Base-by-base conservation (phyloP, 306 rosid genomes). In the Arachis stenosperma region DNA sequence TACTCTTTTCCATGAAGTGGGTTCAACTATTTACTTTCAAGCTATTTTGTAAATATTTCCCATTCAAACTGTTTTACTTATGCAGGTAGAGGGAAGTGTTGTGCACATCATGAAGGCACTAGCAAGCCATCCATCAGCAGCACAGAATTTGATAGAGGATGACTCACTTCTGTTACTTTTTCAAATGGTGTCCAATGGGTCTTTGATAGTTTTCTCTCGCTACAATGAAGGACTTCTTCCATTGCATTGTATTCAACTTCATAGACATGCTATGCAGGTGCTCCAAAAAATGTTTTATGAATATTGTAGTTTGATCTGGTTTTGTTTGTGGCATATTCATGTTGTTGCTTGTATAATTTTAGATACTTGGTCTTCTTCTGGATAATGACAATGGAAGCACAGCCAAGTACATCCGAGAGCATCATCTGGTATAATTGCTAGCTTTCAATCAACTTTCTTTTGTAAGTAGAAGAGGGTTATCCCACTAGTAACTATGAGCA, bases 251-350 rank as follows among this genome's bases (percentile, higher is more conserved):
- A 95, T 91, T 67, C 99, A 95, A 68, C 98, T 95, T 84, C 98
- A 90, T 77, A 88, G 99, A 77, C 99, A 95, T 81, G 99, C 99
- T 57, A 95, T 95, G 97, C 99, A 91, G 99, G 99, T 94, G 82
- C 54, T 64, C 52, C 61, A 27, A 39, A 39, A 67, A 61, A n/a
- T 52, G 15, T 44, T 62, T 67, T 60, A 53, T 42, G 33, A 73
- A 59, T 69, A 44, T 78, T 46, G 54, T 73, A 60, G 76, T 57
- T 75, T 59, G 80, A 76, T 72, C 67, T 27, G 67, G 66, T 65
- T 63, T 73, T 69, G 22, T 59, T 80, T 59, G 27, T 75, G 71
- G 67, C 74, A 50, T 79, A 66, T 67, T 81, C 61, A 43, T 75
- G 61, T 75, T 85, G 61, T 69, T 78, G 65, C 62, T 63, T 56